A percentile compares a stretch with the other conserved stretches of the same genome.
Conservation (phyloP, 306 rosid species). For the Quercus mongolica region DNA sequence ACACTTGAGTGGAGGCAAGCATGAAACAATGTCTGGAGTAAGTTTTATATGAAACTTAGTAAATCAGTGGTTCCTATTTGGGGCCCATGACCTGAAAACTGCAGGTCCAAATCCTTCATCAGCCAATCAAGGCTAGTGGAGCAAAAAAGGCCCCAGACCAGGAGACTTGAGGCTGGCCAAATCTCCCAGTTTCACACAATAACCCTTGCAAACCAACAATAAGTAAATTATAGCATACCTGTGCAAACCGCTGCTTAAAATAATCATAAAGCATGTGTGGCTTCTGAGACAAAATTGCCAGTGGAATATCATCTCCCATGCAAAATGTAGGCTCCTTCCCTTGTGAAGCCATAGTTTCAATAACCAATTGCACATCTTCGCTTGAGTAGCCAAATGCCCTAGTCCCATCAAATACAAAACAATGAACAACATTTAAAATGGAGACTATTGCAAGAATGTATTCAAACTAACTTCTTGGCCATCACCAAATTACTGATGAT, state of each 20-base stretch:
- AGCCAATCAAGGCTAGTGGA: no score
- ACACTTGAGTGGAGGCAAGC: neutral
- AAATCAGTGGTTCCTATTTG: no score
- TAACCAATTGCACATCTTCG: slow-evolving; percentile 98
- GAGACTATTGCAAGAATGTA: slow-evolving; percentile 11
- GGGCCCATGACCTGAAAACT: no score
- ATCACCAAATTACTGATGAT: slow-evolving; percentile 5
- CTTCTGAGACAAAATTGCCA: slow-evolving; percentile 89
- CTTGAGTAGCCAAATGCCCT: slow-evolving; percentile 99
- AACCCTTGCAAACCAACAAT: neutral
- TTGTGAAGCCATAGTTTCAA: slow-evolving; percentile 93
- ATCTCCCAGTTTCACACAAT: neutral
- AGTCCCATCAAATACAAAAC: slow-evolving; percentile 36
- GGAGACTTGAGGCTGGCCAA: neutral
- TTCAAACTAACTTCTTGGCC: slow-evolving; percentile 21
- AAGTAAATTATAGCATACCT: slow-evolving; percentile 48
- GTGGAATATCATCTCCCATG: slow-evolving; percentile 96
- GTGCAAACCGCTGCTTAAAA: slow-evolving; percentile 97
- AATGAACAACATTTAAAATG: slow-evolving; percentile 30
- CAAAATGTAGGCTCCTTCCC: slow-evolving; percentile 99
- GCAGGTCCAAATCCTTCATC: no score
- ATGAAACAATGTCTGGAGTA: neutral
- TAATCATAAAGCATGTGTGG: slow-evolving; percentile 94
- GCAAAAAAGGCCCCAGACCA: neutral
- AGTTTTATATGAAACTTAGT: neutral